Evolutionary conservation across 768 basidiomycete genomes (phyloP), one percentile per base, ranked within the genome.

Genomic region (Phaeotremella fagi): DNA sequence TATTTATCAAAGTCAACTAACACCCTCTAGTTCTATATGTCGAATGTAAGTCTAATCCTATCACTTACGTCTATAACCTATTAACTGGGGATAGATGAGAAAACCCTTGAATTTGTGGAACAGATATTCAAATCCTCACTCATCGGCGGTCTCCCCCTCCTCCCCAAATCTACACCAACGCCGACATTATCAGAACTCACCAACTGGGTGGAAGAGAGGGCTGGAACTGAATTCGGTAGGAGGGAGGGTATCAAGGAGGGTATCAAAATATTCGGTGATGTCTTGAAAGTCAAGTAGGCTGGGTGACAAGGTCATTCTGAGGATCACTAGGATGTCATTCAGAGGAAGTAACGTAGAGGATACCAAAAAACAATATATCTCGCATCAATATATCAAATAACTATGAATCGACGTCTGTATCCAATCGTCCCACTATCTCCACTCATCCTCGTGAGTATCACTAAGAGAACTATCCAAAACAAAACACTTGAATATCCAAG

Each of bases 61-160:
- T 16, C 3, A 25, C 18, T 12, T 4, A 29, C 11, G 31, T 15
- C 26, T 4, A 44, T 27, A 16, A 7, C 35, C 23, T 44, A 4
- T 25, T 18, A 5, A 11, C 45, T 12, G 2, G 20, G 24, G 26
- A 7, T 37, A 25, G 18, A 9, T 3, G 45, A 60, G 54, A 52
- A 25, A 27, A 4, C 48, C 35, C 26, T 60, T 18, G 33, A 51
- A 25, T 27, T 45, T 15, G 24, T 55, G 24, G 4, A 48, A 7
- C 23, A 44, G 22, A 16, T 60, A 23, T 60, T 50, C 9, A 42
- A 45, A 49, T 12, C 44, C 29, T 22, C 27, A 28, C 52, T 60
- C 31, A 28, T 58, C 24, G 55, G 55, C 4, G 49, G 59, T 11
- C 45, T 64, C 16, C 63, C 63, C 36, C 22, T 55, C 29, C 49